A percentile compares a stretch with the other conserved stretches of the same genome.
Conservation (phyloP, 805 yeast genomes). For the Candida manassasensis region DNA sequence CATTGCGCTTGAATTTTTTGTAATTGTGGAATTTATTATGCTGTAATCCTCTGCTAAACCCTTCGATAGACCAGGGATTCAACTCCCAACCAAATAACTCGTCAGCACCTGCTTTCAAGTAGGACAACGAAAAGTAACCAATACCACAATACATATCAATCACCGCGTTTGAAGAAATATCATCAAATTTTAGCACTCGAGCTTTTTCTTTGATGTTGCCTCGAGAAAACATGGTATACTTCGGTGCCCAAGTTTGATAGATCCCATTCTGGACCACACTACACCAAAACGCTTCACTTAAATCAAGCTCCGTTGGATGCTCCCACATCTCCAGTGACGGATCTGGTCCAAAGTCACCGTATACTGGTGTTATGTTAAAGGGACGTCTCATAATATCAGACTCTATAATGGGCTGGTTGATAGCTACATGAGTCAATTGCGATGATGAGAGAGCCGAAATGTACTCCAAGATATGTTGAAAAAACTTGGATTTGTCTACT, state of each 20-base stretch:
- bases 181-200: constrained; percentile 45
- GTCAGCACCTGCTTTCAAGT: constrained; percentile 49
- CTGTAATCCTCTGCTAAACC: constrained; percentile 52
- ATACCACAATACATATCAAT: constrained; percentile 80
- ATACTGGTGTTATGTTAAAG: constrained; percentile 49
- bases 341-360: constrained; percentile 62
- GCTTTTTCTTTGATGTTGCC: constrained; percentile 83
- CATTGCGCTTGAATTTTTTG: constrained; percentile 23
- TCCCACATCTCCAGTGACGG: constrained; percentile 14
- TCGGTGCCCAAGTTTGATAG: constrained; percentile 78
- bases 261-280: constrained; percentile 66
- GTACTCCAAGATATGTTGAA: constrained; percentile 9
- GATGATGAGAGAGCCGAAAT: constrained; percentile 14
- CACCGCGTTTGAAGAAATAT: constrained; percentile 39
- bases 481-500: constrained; percentile 11
- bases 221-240: constrained; percentile 80
- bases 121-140: constrained; percentile 76
- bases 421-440: constrained; percentile 56
- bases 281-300: constrained; percentile 66
- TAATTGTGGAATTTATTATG: constrained; percentile 37
- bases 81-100: constrained; percentile 72
- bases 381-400: constrained; percentile 63
- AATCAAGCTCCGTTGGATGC: constrained; percentile 41
- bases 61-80: constrained; percentile 80
- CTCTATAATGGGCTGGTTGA: constrained; percentile 61